phyloP scores from a whole-genome alignment of 371 early-diverging fungal species.

The Parasitella parasitica region DNA sequence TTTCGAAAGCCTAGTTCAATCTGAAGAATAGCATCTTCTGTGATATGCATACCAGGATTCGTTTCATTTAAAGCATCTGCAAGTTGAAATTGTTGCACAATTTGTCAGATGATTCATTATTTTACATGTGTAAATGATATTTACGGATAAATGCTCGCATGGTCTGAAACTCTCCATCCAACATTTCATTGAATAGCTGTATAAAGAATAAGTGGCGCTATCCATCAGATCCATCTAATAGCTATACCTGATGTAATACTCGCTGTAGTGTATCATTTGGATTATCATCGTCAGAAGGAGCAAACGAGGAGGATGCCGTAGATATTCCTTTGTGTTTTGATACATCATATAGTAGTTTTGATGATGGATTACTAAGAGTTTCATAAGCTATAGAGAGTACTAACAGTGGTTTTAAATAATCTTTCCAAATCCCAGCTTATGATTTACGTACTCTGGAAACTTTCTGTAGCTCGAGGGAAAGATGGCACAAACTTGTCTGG shows the following conservation, averaged over 20 bases:
- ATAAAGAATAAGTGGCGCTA: neutral
- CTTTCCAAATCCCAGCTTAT: neutral
- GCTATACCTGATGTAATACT: slow-evolving; percentile 56
- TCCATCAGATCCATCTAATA: neutral
- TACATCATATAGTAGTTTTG: slow-evolving; percentile 57
- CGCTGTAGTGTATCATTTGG: slow-evolving; percentile 55
- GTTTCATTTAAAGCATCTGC: slow-evolving; percentile 51
- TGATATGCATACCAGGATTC: slow-evolving; percentile 57
- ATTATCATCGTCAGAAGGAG: slow-evolving; percentile 21
- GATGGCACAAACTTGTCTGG: slow-evolving; percentile 44
- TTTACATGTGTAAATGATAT: slow-evolving; percentile 8
- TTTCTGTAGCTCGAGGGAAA: slow-evolving; percentile 32
- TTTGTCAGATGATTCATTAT: slow-evolving; percentile 5
- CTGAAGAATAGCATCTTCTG: slow-evolving; percentile 61
- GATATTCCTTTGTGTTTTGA: slow-evolving; percentile 41
- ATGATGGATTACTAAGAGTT: slow-evolving; percentile 59
- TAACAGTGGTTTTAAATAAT: slow-evolving; percentile 13
- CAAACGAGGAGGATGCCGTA: slow-evolving; percentile 32
- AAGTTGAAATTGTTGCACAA: neutral
- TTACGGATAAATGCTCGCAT: slow-evolving; percentile 65
- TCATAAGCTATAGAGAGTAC: slow-evolving; percentile 63
- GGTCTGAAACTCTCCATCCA: slow-evolving; percentile 69
- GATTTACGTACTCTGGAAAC: slow-evolving; percentile 51
- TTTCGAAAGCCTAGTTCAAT: slow-evolving; percentile 60
- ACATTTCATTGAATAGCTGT: slow-evolving; percentile 62